Base-by-base conservation (phyloP, 1,284 basidiomycete genomes). In the Hemileia vastatrix region DNA sequence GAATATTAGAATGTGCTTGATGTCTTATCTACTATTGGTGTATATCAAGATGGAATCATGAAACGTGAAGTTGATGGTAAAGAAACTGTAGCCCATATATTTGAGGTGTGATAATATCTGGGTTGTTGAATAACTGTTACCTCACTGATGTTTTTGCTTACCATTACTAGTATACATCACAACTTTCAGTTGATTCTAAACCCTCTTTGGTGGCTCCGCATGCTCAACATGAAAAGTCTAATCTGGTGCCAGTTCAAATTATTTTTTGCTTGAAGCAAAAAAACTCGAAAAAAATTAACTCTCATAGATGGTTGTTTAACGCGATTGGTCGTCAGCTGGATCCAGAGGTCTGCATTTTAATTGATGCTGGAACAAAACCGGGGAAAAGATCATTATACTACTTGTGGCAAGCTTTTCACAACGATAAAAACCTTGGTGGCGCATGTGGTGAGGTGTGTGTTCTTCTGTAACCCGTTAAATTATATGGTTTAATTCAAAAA, bases 321-420 rank as follows among this genome's bases (percentile, higher is more conserved):
- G 94, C 90, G 5, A 86, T 98, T 60, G 93, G 92, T 0, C 83
- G 81, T 67, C 87, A 89, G 71, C 78, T 95, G 55, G 72, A 92
- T 82, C 91, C 91, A 6, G 88, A 94, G 71, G 85, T 87, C 43
- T 93, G 90, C 75, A 87, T 94, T 59, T 81, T 95, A 44, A 83
- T 95, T 65, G 91, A 94, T 74, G 92, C 90, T 1, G 92, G 92
- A 70, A 98, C 94, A 1, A 93, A 94, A 76, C 93, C 94, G 1
- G 92, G 91, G 9, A 90, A 90, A 77, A 95, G 94, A 75, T 91
- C 90, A 1, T 90, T 98, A 70, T 98, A 92, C 78, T 92, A 96
- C 73, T 81, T 98, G 2, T 97, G 94, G 93, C 90, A 95, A 71
- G 89, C 78, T 70, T 97, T 70, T 44, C 57, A 77, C 71, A 86